phyloP scores from a whole-genome alignment of 371 early-diverging fungal genomes.

The Circinella umbellata region DNA sequence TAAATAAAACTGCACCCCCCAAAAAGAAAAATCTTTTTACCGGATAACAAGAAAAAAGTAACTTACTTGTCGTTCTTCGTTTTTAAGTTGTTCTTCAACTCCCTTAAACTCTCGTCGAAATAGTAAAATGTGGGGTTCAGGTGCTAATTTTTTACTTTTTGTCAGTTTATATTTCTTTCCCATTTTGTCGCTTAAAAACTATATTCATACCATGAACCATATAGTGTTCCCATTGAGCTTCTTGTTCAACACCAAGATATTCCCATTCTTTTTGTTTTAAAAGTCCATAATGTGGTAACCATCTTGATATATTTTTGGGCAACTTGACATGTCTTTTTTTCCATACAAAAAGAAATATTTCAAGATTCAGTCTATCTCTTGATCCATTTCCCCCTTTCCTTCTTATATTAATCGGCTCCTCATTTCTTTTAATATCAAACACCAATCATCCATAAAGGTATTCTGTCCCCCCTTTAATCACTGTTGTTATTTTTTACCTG shows the following conservation, averaged over 20 bases:
- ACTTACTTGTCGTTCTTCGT: slow-evolving; percentile 4
- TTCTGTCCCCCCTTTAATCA: background rate
- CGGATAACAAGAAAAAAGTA: background rate
- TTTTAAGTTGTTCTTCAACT: background rate
- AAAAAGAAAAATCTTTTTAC: background rate
- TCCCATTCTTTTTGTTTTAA: slow-evolving; percentile 17
- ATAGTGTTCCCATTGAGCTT: slow-evolving; percentile 21
- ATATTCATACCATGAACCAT: slow-evolving; percentile 25
- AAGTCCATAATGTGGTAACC: slow-evolving; percentile 14
- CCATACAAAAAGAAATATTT: too few relatives aligned
- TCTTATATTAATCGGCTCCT: too few relatives aligned
- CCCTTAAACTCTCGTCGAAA: slow-evolving; percentile 16
- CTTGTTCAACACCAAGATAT: slow-evolving; percentile 16
- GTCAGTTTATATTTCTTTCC: too few relatives aligned
- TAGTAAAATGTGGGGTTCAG: slow-evolving; percentile 24
- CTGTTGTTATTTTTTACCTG: slow-evolving; percentile 5
- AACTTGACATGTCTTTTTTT: slow-evolving; percentile 19
- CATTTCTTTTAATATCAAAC: too few relatives aligned
- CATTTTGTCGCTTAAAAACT: too few relatives aligned
- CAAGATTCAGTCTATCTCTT: too few relatives aligned
- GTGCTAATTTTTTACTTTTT: slow-evolving; percentile 7
- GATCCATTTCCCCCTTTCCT: too few relatives aligned
- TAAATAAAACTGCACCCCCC: background rate
- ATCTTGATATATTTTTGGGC: slow-evolving; percentile 18
- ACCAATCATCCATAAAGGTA: too few relatives aligned